Conservation (phyloP, 140 eudicot species). For the Senecio squalidus region DNA sequence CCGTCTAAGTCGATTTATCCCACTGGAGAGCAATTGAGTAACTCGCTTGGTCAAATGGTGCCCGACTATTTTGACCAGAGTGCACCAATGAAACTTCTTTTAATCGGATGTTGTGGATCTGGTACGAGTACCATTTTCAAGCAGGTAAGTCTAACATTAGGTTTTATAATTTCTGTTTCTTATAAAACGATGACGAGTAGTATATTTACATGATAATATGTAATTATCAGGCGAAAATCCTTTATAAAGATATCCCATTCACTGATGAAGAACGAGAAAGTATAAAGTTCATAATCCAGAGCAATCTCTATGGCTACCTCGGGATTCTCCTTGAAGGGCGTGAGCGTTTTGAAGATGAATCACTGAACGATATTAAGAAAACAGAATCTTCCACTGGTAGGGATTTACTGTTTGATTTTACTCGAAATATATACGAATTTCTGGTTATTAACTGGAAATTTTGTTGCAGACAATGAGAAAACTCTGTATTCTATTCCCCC, state of each 20-base stretch:
- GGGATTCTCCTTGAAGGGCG: conserved; percentile 96
- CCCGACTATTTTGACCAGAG: conserved; percentile 70
- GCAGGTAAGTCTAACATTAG: conserved; percentile 47
- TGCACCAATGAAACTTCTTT: conserved; percentile 64
- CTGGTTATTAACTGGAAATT: conserved; percentile 33
- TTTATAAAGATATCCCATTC: conserved; percentile 78
- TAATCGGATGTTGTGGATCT: conserved; percentile 84
- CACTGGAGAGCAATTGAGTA: conserved; percentile 60
- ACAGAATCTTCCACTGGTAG: conserved; percentile 40
- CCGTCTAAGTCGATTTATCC: conserved; percentile 65
- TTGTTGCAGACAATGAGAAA: conserved; percentile 27
- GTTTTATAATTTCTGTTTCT: not conserved
- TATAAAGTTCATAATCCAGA: conserved; percentile 75
- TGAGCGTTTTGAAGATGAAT: conserved; percentile 96
- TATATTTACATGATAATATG: not conserved
- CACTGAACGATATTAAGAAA: conserved; percentile 32
- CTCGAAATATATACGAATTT: not conserved
- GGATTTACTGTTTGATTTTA: not conserved
- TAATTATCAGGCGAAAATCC: conserved; percentile 67
- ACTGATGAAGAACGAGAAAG: conserved; percentile 81
- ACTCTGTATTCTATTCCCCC: conserved; percentile 59
- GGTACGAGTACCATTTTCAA: conserved; percentile 97
- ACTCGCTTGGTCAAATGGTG: conserved; percentile 35
- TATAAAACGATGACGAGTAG: not conserved
- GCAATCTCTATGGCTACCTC: conserved; percentile 77